Evolutionary conservation across 805 yeast species (phyloP), one percentile per base, ranked within the genome.

Genomic region (Saccharomycopsis malanga): DNA sequence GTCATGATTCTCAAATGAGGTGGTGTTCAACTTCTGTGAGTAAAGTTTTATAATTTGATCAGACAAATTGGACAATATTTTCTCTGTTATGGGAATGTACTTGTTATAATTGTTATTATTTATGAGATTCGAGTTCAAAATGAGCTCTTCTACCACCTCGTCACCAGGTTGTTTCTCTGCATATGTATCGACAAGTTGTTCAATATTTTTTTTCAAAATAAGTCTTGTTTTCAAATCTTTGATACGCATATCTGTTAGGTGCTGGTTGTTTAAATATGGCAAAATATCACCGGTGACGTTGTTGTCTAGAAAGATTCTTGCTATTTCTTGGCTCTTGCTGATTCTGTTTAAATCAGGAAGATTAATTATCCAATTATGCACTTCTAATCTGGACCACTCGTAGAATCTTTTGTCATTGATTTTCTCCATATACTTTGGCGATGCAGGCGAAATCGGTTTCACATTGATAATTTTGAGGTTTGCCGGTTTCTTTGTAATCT

Each of bases 321-420:
- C 45, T 15, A 52, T 44, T 25, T 50, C 51, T 29, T 50, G 50
- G n/a, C 42, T 23, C 23, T 49, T 52, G 24, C 48, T 46, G 14
- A 52, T 49, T 27, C 45, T 25, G 20, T 46, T 42, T 10, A 52
- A 32, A 24, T 52, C 55, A 21, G 48, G 44, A 6, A 52, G 25
- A 35, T 49, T 46, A 3, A 47, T 30, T 3, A 52, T 24, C 55
- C 55, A 52, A n/a, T 50, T 52, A 34, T 52, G 53, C 12, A 52
- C 55, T 21, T 52, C 55, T 6, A 52, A 23, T 34, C 50, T 27
- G 2, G 51, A 27, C 55, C 55, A 52, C n/a, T 46, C 50, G 29
- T 45, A 51, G 30, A 51, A 51, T 34, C 30, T 45, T 27, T 49
- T 49, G 34, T 49, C 52, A 12, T 37, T 34, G 25, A 34, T 41